A percentile compares a stretch with the other conserved stretches of the same genome.
Conservation (phyloP, 768 basidiomycete genomes). For the Lactarius hatsudake region DNA sequence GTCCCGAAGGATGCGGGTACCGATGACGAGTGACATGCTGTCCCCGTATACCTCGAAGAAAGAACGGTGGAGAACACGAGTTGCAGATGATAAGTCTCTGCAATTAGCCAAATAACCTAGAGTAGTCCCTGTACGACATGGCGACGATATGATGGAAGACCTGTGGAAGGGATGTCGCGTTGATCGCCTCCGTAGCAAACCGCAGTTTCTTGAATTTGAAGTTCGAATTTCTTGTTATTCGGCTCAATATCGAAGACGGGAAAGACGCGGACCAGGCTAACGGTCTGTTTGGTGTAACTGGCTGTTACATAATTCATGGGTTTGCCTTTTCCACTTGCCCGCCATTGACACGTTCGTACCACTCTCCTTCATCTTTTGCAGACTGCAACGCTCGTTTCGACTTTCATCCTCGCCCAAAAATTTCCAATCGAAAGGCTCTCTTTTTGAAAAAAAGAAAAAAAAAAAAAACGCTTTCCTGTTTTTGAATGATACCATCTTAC, state of each 20-base stretch:
- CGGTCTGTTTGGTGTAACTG: too few species aligned
- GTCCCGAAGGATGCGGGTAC: neutral
- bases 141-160: too few species aligned
- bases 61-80: neutral
- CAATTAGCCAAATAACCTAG: neutral
- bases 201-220: too few species aligned
- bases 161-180: too few species aligned
- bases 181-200: too few species aligned
- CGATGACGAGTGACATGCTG: neutral
- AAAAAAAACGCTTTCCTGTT: neutral
- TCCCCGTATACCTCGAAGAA: neutral
- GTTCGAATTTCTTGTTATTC: too few species aligned
- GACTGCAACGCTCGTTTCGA: neutral
- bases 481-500: slow-evolving; percentile 11
- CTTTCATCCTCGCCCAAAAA: neutral
- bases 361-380: neutral
- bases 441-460: neutral
- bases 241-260: too few species aligned
- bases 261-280: too few species aligned
- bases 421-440: neutral
- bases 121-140: neutral
- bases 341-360: neutral
- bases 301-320: neutral
- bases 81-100: neutral
- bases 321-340: neutral